Conservation (phyloP, 345 rosid species). For the Crucihimalaya himalaica region DNA sequence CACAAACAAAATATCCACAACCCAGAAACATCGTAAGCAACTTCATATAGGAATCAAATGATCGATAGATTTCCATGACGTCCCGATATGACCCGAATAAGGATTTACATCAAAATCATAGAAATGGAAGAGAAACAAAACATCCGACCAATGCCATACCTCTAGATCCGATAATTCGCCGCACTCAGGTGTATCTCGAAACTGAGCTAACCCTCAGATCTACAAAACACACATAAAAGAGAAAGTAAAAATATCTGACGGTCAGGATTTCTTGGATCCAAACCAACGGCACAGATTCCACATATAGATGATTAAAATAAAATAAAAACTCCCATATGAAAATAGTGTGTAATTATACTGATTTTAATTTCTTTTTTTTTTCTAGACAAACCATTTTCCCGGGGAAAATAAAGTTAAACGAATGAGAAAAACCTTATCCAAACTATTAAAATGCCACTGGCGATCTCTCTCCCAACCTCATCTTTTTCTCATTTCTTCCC, state of each 20-base stretch:
- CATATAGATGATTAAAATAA: too few relatives aligned
- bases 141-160: conserved; percentile 10
- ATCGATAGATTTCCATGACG: background rate
- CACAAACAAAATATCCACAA: background rate
- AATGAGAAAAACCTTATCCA: conserved; percentile 35
- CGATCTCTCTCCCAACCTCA: conserved; percentile 39
- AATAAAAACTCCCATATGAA: too few relatives aligned
- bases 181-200: background rate
- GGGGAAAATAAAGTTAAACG: background rate
- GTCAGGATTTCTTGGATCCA: background rate
- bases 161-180: background rate
- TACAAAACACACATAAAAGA: background rate
- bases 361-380: background rate
- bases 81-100: background rate
- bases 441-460: conserved; percentile 24
- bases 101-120: background rate
- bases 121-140: background rate
- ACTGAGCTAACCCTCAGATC: background rate
- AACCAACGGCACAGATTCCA: conserved; percentile 26
- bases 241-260: conserved; percentile 3
- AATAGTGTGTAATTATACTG: too few relatives aligned
- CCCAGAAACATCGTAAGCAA: background rate
- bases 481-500: conserved; percentile 25
- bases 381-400: conserved; percentile 7
- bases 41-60: background rate